Conservation (phyloP, 2,329 filamentous ascomycete species). For the Huntiella bhutanensis region DNA sequence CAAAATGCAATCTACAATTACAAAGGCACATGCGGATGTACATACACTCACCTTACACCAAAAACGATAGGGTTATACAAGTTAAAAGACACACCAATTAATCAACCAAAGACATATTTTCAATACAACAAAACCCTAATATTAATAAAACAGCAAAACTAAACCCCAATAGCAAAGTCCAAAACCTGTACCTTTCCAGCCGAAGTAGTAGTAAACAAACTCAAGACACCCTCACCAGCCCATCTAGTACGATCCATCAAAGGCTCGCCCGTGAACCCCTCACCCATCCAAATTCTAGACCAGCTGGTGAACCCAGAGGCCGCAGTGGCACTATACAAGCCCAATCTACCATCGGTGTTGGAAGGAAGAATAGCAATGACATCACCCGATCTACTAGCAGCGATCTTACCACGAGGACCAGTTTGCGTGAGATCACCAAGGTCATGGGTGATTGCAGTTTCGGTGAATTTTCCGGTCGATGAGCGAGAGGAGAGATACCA, state of each 20-base stretch:
- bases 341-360: slow-evolving; percentile 8
- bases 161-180: background rate
- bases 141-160: background rate
- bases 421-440: slow-evolving; percentile 11
- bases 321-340: slow-evolving; percentile 11
- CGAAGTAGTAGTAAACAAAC: slow-evolving; percentile 9
- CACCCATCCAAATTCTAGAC: slow-evolving; percentile 9
- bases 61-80: no score
- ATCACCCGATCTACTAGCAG: slow-evolving; percentile 10
- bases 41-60: no score
- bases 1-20: no score
- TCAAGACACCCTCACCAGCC: slow-evolving; percentile 6
- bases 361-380: slow-evolving; percentile 13
- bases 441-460: slow-evolving; percentile 10
- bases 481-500: slow-evolving; percentile 8
- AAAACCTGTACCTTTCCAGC: slow-evolving; percentile 7
- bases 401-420: slow-evolving; percentile 12
- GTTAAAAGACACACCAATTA: no score
- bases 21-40: no score
- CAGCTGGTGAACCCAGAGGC: slow-evolving; percentile 8
- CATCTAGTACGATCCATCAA: slow-evolving; percentile 11
- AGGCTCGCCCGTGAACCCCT: slow-evolving; percentile 10
- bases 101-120: no score
- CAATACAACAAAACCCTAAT: background rate
- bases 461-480: slow-evolving; percentile 11